A percentile compares a stretch with the other conserved stretches of the same genome.
phyloP scores from a whole-genome alignment of 1,139 yeast species.

The Hyphopichia khmerensis region DNA sequence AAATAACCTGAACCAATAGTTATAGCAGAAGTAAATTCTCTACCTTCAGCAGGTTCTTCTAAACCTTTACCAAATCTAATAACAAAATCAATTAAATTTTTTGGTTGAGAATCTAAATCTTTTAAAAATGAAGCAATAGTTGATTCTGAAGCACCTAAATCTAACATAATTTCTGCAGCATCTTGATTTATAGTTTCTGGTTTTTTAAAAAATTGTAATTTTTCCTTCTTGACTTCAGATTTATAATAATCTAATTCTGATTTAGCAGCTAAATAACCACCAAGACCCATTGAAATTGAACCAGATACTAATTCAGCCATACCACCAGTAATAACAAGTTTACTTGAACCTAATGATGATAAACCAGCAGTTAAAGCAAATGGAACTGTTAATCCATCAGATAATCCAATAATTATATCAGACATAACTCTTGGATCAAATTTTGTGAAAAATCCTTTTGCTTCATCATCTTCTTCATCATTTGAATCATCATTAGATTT shows the following conservation, averaged over 20 bases:
- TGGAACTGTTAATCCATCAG: constrained; percentile 82
- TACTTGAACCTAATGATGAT: constrained; percentile 72
- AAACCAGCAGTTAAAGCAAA: constrained; percentile 83
- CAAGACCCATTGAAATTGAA: constrained; percentile 83
- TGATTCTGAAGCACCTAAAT: constrained; percentile 65
- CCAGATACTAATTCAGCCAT: constrained; percentile 83
- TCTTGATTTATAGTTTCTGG: constrained; percentile 63
- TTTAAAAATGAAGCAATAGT: constrained; percentile 65
- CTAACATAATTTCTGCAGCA: constrained; percentile 69
- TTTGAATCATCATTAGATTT: constrained; percentile 17
- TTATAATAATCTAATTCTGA: constrained; percentile 73
- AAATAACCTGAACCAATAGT: constrained; percentile 77
- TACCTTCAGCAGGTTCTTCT: constrained; percentile 78
- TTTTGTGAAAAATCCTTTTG: constrained; percentile 37
- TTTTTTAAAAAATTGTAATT: constrained; percentile 63
- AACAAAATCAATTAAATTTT: constrained; percentile 66
- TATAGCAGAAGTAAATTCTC: constrained; percentile 72
- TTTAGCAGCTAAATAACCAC: constrained; percentile 79
- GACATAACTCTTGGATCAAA: constrained; percentile 77
- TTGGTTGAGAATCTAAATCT: constrained; percentile 70
- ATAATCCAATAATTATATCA: constrained; percentile 74
- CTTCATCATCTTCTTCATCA: constrained; percentile 21
- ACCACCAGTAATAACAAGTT: constrained; percentile 79
- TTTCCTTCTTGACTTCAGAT: constrained; percentile 70
- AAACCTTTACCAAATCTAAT: constrained; percentile 72